A percentile compares a stretch with the other conserved stretches of the same genome.
phyloP scores from a whole-genome alignment of 2,329 filamentous ascomycete species.

The Dactylellina drechsleri region DNA sequence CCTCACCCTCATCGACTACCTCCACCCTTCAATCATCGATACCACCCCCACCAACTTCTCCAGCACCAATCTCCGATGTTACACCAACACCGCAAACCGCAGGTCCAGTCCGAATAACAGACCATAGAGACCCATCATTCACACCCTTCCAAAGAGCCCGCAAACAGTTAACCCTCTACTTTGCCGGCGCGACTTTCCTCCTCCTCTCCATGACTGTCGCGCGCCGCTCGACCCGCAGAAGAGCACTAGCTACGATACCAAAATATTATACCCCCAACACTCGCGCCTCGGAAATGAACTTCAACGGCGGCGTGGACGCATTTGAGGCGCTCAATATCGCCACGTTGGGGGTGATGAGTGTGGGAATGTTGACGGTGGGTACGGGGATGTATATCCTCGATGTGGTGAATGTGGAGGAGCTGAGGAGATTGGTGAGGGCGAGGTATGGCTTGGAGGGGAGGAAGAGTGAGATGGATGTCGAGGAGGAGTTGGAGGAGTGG shows the following conservation, averaged over 20 bases:
- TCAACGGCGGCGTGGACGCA: slow-evolving; percentile 77
- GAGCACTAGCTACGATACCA: slow-evolving; percentile 69
- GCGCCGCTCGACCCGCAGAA: slow-evolving; percentile 73
- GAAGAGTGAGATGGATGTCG: slow-evolving; percentile 66
- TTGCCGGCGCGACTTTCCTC: slow-evolving; percentile 80
- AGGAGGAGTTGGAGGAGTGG: slow-evolving; percentile 72
- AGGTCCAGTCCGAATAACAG: slow-evolving; percentile 5
- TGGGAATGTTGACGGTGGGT: slow-evolving; percentile 78
- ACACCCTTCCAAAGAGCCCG: slow-evolving; percentile 65
- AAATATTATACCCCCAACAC: slow-evolving; percentile 77
- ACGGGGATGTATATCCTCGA: slow-evolving; percentile 81
- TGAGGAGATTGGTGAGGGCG: slow-evolving; percentile 67
- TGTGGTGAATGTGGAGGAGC: slow-evolving; percentile 74
- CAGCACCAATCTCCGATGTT: slow-evolving; percentile 23
- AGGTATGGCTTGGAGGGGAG: slow-evolving; percentile 59
- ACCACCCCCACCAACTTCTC: slow-evolving; percentile 8
- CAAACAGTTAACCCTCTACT: slow-evolving; percentile 75
- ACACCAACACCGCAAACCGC: slow-evolving; percentile 10
- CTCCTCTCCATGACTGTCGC: slow-evolving; percentile 76
- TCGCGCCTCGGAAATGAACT: slow-evolving; percentile 64
- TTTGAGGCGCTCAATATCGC: slow-evolving; percentile 85
- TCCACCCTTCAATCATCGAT: neutral
- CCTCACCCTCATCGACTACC: slow-evolving; percentile 19
- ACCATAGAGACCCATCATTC: slow-evolving; percentile 42
- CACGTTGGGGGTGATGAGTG: slow-evolving; percentile 82